Base-by-base conservation (phyloP, 345 rosid genomes). In the Bretschneidera sinensis region DNA sequence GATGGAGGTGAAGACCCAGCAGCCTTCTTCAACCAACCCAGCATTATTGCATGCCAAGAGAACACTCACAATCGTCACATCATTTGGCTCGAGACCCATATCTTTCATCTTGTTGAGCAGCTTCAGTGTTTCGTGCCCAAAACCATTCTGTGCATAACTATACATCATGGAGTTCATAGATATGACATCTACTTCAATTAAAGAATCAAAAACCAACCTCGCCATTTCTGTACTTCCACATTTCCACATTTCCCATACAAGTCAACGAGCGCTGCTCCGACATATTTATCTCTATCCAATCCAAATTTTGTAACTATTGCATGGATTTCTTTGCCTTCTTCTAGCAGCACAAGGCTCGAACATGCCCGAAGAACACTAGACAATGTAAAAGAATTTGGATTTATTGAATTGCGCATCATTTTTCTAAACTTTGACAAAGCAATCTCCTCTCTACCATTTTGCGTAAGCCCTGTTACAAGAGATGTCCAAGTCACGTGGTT, bases 241-340 rank as follows among this genome's bases (percentile, higher is more conserved):
- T n/a, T n/a, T n/a, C n/a, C n/a, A n/a, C n/a, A 82, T 74, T 85
- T 91, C 21, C 89, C 96, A 56, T 87, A 85, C 60, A 85, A 63
- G 62, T 85, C 96, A 18, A 81, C 76, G 54, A 87, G 72, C 50
- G 85, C 85, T 48, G 85, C 78, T 49, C 87, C 92, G 3, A 73
- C 60, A 54, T 74, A 84, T 74, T 71, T 57, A 79, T 74, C 78
- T 62, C 76, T 80, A 53, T 71, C 76, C 6, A 84, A 71, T 66
- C 81, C 82, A 65, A 71, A 62, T 74, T 80, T 79, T 0, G 54
- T 55, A 54, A 72, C 69, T 15, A 79, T 58, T 19, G 80, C 84
- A 66, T 84, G 92, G 48, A 82, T 70, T 66, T 73, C 77, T 66
- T 68, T 78, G 43, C 91, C 91, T 69, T 78, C 74, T 54, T 74